A percentile compares a stretch with the other conserved stretches of the same genome.
phyloP scores from a whole-genome alignment of 768 basidiomycete species.

The Lepiota venenata region DNA sequence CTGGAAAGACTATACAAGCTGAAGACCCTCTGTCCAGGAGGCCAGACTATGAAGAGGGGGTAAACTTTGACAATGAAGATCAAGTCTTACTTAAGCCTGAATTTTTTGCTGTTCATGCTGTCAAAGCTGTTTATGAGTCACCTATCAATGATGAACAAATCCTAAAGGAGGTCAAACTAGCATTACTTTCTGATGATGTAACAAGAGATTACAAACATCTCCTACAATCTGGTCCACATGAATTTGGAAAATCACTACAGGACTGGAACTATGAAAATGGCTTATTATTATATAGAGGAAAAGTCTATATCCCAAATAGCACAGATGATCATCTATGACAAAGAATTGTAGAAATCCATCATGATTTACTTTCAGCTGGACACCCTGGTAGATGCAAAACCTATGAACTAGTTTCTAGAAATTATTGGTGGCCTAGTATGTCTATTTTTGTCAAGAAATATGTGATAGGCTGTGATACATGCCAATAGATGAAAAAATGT shows the following conservation, averaged over 20 bases:
- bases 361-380: not conserved
- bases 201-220: not conserved
- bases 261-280: slow-evolving; percentile 1
- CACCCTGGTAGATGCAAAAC: not conserved
- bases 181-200: not conserved
- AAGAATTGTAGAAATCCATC: not conserved
- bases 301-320: not conserved
- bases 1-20: not conserved
- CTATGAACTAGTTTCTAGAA: no score
- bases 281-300: not conserved
- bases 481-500: no score
- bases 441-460: no score
- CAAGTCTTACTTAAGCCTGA: not conserved
- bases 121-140: not conserved
- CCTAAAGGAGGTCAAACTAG: not conserved
- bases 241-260: not conserved
- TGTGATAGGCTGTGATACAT: no score
- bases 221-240: not conserved
- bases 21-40: not conserved
- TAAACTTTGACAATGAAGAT: not conserved
- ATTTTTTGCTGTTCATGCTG: not conserved
- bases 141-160: not conserved
- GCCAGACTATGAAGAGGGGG: not conserved
- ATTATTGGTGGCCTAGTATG: no score
- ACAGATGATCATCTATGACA: not conserved